These are phyloP conservation scores for Fraxinus platypoda DNA, from an alignment of 305 asterid species.

Conservation along the genomic window DNA sequence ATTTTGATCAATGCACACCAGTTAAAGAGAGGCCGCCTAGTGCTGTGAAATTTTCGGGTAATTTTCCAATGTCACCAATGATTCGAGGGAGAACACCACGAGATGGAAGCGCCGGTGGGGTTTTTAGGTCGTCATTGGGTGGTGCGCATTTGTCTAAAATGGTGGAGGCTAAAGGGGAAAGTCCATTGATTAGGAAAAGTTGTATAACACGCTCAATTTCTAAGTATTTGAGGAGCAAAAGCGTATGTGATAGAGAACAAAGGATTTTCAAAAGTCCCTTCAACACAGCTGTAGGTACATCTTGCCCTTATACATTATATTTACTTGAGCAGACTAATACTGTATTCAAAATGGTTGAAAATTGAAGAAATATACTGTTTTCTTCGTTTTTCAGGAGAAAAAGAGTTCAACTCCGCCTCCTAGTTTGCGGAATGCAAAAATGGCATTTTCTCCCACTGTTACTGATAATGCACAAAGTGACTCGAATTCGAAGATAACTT, in stretches of 20 bases:
- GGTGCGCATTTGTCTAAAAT: constrained; percentile 59
- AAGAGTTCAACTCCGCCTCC: constrained; percentile 90
- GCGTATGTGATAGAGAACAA: constrained; percentile 66
- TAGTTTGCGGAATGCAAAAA: constrained; percentile 41
- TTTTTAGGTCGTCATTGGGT: constrained; percentile 69
- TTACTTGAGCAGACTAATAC: neutral
- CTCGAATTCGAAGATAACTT: constrained; percentile 31
- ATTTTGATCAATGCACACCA: constrained; percentile 89
- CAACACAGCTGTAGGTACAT: constrained; percentile 87
- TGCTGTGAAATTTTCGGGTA: constrained; percentile 45
- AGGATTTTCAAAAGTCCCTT: constrained; percentile 51
- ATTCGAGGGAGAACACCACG: constrained; percentile 60
- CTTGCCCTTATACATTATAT: constrained; percentile 24
- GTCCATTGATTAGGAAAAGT: constrained; percentile 71
- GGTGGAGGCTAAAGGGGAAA: constrained; percentile 48
- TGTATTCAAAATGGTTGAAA: neutral
- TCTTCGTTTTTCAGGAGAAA: constrained; percentile 44
- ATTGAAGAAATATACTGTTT: neutral
- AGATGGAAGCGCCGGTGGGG: constrained; percentile 52
- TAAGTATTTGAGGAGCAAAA: constrained; percentile 67
- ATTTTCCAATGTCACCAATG: constrained; percentile 59
- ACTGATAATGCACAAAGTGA: constrained; percentile 32
- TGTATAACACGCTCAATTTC: constrained; percentile 52
- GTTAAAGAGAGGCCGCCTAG: constrained; percentile 57
- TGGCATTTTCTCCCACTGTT: constrained; percentile 37